Base-by-base conservation (phyloP, 768 basidiomycete genomes). In the Mycena leptocephala region DNA sequence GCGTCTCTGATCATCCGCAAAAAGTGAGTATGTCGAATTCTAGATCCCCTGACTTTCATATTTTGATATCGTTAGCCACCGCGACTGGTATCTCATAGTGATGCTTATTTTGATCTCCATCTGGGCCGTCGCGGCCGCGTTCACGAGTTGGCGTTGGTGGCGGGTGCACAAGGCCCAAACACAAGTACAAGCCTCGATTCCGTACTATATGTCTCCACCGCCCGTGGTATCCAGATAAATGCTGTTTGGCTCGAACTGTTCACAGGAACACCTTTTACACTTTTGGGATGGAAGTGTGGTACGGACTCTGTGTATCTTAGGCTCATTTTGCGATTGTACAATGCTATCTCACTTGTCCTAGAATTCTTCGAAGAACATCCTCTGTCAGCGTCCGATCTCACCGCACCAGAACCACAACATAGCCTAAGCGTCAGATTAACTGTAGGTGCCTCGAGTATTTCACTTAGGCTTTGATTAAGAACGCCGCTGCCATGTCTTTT, bases 91-190 rank as follows among this genome's bases (percentile, higher is more conserved):
- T 61, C 39, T 59, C 68, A 61, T 70, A 26, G 13, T 35, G 22
- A 24, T 70, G 41, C 30, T 61, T 16, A 24, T 70, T 9, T 14
- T 48, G 32, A 14, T 70, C n/a, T 32, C 22, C 33, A 11, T 61
- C 24, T 32, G 5, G 16, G 56, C 58, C 20, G 22, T 22, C 18
- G 30, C 22, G 41, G 69, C 69, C 10, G 69, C 43, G 3, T n/a
- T 46, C 5, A 48, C 30, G 37, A 70, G 58, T 30, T 46, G 28
- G 58, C 69, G 69, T 6, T 70, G 58, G 58, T 70, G 69, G 69
- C 56, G 58, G 22, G 10, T 70, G 32, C 41, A 70, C 33, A 46
- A 48, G 41, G 43, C 32, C 2, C 69, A 61, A 48, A 56, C 32
- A 16, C 69, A 10, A 13, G 58, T n/a, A 16, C 69, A 10, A 13